Base-by-base conservation (phyloP, 169 alveolate genomes). In the Plasmodium cynomolgi region DNA sequence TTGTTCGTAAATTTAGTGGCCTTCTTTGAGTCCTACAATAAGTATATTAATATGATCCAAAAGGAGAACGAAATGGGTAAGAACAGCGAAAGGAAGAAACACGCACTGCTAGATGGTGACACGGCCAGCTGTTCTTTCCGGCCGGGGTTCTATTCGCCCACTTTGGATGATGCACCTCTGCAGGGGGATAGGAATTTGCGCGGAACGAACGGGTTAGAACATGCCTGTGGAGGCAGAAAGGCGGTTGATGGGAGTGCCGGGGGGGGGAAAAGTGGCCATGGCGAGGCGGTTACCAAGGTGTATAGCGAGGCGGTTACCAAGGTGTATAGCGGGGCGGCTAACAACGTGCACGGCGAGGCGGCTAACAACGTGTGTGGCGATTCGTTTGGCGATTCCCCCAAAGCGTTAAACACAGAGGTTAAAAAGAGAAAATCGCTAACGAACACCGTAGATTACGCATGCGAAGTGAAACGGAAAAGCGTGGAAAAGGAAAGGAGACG, bases 11-110 rank as follows among this genome's bases (percentile, higher is more conserved):
- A 91, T 72, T 71, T 91, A 7, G 75, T 37, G 54, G 80, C n/a
- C 39, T 91, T 91, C 83, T 91, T 91, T 41, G 95, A 91, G 37
- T 68, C 91, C 15, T 91, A 91, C 92, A 91, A 91, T 50, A 91
- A 82, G n/a, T 91, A 91, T 44, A 44, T 91, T 15, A 6, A 56
- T 47, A 82, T 91, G 7, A 33, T 91, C 34, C 71, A 82, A 47
- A 75, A 50, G 33, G 33, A 91, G 33, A 81, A 31, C 17, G 84
- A 84, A 72, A 17, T 26, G n/a, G 26, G 82, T 54, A 34, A 54
- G 47, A 33, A 80, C n/a, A 85, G 37, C 37, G 85, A 29, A 20
- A 50, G 44, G 34, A 47, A 72, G 17, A 56, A 58, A 79, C 39
- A 29, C 50, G 44, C n/a, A 20, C 47, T 62, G 26, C 1, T 71